phyloP scores from a whole-genome alignment of 345 rosid species.

The Aegle marmelos region DNA sequence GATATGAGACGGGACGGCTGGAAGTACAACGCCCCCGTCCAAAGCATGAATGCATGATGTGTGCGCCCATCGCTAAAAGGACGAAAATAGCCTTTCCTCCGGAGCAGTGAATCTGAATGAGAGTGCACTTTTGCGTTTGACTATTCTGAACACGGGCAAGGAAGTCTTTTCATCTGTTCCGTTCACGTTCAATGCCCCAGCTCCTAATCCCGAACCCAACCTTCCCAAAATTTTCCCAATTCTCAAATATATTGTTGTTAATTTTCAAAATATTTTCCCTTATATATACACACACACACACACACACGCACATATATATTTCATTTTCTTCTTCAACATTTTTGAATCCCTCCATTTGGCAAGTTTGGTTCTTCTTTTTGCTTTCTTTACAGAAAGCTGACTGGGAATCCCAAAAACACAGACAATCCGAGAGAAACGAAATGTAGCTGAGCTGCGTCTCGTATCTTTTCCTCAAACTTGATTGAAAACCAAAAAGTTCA shows the following conservation, averaged over 20 bases:
- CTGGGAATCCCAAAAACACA: neutral
- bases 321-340: neutral
- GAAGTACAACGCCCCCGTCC: neutral
- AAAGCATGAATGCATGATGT: too few relatives aligned
- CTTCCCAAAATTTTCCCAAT: neutral
- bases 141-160: neutral
- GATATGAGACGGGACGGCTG: neutral
- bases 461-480: neutral
- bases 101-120: neutral
- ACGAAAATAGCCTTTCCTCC: neutral
- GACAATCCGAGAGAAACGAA: neutral
- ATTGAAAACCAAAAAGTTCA: neutral
- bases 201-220: too few relatives aligned
- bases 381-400: neutral
- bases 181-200: too few relatives aligned
- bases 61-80: neutral
- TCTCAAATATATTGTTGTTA: neutral
- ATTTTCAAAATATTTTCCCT: too few relatives aligned
- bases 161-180: neutral
- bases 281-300: neutral
- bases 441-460: neutral
- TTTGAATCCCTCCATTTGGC: slow-evolving; percentile 12
- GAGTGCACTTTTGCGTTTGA: neutral
- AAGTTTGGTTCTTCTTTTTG: neutral
- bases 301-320: neutral